A percentile compares a stretch with the other conserved stretches of the same genome.
phyloP scores from a whole-genome alignment of 2,329 filamentous ascomycete genomes.

The Rhexocercosporidium sp. region DNA sequence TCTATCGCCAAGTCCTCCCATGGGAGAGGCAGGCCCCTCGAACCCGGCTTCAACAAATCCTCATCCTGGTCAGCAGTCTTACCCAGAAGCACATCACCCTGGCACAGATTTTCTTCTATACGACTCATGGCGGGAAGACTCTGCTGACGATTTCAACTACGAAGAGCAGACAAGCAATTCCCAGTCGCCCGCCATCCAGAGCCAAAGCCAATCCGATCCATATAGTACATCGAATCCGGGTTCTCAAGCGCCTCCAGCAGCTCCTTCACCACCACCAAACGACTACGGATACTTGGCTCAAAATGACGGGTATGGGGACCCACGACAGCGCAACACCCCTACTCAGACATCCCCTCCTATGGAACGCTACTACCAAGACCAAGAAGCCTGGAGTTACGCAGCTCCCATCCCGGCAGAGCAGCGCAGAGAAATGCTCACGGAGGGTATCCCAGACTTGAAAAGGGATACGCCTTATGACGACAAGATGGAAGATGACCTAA shows the following conservation, averaged over 20 bases:
- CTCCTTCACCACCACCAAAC: conserved; percentile 1
- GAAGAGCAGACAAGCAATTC: conserved; percentile 3
- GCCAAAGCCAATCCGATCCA: not conserved
- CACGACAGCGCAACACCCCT: not conserved
- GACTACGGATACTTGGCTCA: not conserved
- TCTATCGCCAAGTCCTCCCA: not conserved
- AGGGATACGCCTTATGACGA: conserved; percentile 12
- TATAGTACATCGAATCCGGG: not conserved
- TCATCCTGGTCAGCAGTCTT: conserved; percentile 16
- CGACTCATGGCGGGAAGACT: conserved; percentile 7
- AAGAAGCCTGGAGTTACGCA: conserved; percentile 11
- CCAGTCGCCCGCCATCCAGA: not conserved
- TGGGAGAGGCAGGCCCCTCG: conserved; percentile 13
- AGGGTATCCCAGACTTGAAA: conserved; percentile 16
- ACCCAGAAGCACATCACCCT: not conserved
- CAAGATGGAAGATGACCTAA: conserved; percentile 19
- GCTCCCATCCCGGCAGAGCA: conserved; percentile 3
- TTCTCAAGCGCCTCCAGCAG: not conserved
- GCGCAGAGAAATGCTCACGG: conserved; percentile 7
- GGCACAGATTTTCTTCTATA: conserved; percentile 13
- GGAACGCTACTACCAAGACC: not conserved
- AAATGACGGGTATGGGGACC: not conserved
- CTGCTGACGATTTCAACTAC: conserved; percentile 12
- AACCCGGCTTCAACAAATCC: not conserved
- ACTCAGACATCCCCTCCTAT: not conserved